Conservation (phyloP, 306 rosid genomes). For the Acacia confusa region DNA sequence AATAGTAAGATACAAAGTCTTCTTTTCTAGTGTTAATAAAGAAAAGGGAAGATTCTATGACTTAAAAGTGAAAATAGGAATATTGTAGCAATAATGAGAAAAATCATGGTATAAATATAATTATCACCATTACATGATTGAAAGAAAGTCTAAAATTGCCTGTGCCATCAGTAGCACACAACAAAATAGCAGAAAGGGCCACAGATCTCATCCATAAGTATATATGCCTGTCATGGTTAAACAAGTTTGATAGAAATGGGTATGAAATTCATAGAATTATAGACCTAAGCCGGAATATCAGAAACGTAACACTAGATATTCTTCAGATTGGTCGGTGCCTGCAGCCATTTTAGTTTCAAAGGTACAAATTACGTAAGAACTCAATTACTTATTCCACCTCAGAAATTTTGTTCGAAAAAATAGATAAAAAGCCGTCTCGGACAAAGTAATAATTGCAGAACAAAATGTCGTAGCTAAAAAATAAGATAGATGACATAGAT, state of each 20-base stretch:
- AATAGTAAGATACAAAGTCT: constrained; percentile 1
- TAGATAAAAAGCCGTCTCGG: neutral
- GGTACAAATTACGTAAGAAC: neutral
- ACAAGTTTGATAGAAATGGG: neutral
- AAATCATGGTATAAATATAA: neutral
- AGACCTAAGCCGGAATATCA: neutral
- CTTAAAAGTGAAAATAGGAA: neutral
- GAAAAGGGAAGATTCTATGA: neutral
- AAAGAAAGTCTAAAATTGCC: neutral
- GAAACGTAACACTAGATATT: neutral
- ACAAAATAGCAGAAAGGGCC: neutral
- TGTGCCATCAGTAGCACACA: neutral
- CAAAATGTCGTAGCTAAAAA: neutral
- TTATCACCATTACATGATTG: neutral
- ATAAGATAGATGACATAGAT: constrained; percentile 2
- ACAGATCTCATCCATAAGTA: neutral
- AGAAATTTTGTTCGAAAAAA: neutral
- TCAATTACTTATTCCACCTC: neutral
- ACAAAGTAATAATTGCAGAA: neutral
- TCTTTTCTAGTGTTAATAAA: neutral
- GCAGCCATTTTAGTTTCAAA: neutral
- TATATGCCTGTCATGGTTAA: neutral
- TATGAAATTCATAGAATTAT: neutral
- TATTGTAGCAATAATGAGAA: constrained; percentile 5
- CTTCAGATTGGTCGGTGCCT: constrained; percentile 17